Conservation (phyloP, 768 basidiomycete genomes). For the Boletus rufocinnamomeus region DNA sequence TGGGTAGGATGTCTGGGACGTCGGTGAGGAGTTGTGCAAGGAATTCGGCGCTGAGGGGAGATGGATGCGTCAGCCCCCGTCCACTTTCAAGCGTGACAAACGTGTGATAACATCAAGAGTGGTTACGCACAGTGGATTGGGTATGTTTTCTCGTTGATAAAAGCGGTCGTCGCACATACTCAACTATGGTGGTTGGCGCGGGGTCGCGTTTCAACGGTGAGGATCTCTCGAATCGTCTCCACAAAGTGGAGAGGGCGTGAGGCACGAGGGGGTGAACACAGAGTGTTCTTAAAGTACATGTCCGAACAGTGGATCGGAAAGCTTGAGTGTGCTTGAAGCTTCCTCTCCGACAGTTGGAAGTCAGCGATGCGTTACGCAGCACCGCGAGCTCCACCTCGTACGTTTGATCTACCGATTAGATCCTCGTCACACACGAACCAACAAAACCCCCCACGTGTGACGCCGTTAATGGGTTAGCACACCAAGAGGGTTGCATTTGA, state of each 20-base stretch:
- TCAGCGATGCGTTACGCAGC: neutral
- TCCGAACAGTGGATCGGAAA: neutral
- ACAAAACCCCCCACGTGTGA: neutral
- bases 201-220: neutral
- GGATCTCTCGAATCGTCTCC: neutral
- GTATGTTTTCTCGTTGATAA: neutral
- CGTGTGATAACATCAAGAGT: neutral
- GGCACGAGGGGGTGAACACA: neutral
- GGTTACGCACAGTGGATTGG: slow-evolving; percentile 16
- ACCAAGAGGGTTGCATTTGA: neutral
- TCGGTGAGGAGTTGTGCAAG: slow-evolving; percentile 15
- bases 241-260: neutral
- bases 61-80: neutral
- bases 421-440: neutral
- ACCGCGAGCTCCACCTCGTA: neutral
- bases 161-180: slow-evolving; percentile 10
- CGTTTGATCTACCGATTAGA: neutral
- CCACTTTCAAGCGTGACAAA: neutral
- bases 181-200: neutral
- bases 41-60: slow-evolving; percentile 13
- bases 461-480: neutral
- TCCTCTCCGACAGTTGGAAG: neutral
- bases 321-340: neutral
- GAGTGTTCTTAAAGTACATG: slow-evolving; percentile 7
- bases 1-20: neutral